phyloP scores from a whole-genome alignment of 306 rosid genomes.

The Vachellia collinsii region DNA sequence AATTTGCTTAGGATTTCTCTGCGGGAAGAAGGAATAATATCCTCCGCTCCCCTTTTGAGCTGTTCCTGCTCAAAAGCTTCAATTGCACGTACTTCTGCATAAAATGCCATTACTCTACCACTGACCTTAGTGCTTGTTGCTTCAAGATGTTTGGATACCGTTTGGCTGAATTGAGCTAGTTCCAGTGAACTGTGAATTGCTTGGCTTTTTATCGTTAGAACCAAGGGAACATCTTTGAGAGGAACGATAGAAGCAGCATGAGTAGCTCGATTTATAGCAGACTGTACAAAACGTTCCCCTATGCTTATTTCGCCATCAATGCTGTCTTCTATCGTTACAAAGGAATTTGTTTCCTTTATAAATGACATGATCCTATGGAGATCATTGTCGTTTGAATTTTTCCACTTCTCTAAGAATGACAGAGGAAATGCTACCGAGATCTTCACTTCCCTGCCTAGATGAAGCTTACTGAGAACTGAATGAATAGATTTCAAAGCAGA shows the following conservation, averaged over 20 bases:
- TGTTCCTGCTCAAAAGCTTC: conserved; percentile 54
- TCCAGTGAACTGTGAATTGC: conserved; percentile 46
- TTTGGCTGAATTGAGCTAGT: conserved; percentile 46
- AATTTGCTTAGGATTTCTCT: conserved; percentile 47
- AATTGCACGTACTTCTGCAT: conserved; percentile 47
- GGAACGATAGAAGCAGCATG: conserved; percentile 53
- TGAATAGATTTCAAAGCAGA: conserved; percentile 49
- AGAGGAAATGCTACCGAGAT: conserved; percentile 66
- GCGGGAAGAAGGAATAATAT: conserved; percentile 42
- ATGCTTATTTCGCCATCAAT: conserved; percentile 46
- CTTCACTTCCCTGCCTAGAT: conserved; percentile 41
- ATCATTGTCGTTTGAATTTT: conserved; percentile 33
- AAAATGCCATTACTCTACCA: conserved; percentile 52
- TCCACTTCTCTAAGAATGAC: conserved; percentile 50
- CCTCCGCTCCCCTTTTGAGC: conserved; percentile 53
- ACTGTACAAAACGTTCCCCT: conserved; percentile 49
- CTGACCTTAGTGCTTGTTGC: conserved; percentile 36
- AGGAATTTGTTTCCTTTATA: conserved; percentile 52
- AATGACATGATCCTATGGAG: conserved; percentile 44
- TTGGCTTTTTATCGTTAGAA: conserved; percentile 50
- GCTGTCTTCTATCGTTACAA: conserved; percentile 53
- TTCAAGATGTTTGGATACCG: conserved; percentile 53
- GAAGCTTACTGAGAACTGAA: conserved; percentile 46
- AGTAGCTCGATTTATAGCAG: conserved; percentile 43
- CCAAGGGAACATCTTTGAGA: conserved; percentile 56